Evolutionary conservation across 345 rosid species (phyloP).

Genomic region (Salix purpurea): DNA sequence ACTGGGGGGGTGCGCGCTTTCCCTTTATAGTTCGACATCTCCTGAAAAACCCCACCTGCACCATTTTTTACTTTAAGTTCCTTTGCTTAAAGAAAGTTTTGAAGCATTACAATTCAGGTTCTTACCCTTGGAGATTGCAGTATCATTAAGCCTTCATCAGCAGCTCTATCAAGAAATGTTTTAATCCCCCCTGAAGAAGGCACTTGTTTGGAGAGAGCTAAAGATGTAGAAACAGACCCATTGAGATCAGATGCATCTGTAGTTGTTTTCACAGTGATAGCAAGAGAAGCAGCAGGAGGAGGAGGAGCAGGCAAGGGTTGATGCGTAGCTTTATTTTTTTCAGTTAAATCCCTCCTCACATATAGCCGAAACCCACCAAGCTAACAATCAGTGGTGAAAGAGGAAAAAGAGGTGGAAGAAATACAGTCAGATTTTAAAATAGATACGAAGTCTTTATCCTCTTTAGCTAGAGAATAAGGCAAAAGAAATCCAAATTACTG

Average conservation of each 20-base stretch:
- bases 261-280: constrained; percentile 22
- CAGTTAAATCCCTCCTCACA: constrained; percentile 46
- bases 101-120: constrained; percentile 5
- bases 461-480: neutral
- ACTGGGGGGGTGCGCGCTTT: constrained; percentile 72
- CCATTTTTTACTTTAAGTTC: constrained; percentile 16
- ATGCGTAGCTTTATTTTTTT: constrained; percentile 36
- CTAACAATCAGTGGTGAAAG: constrained; percentile 30
- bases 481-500: constrained; percentile 5
- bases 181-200: constrained; percentile 36
- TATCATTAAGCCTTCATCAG: constrained; percentile 69
- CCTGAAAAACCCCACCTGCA: constrained; percentile 79
- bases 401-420: neutral
- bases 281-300: constrained; percentile 4
- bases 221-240: constrained; percentile 54
- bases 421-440: neutral
- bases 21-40: constrained; percentile 81
- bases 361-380: constrained; percentile 71
- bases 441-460: neutral
- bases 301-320: constrained; percentile 9
- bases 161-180: constrained; percentile 54
- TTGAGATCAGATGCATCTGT: constrained; percentile 26
- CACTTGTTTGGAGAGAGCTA: constrained; percentile 49
- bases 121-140: constrained; percentile 80
- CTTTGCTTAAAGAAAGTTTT: constrained; percentile 6